phyloP scores from a whole-genome alignment of 2,329 filamentous ascomycete genomes.

The Scedosporium minutisporum region DNA sequence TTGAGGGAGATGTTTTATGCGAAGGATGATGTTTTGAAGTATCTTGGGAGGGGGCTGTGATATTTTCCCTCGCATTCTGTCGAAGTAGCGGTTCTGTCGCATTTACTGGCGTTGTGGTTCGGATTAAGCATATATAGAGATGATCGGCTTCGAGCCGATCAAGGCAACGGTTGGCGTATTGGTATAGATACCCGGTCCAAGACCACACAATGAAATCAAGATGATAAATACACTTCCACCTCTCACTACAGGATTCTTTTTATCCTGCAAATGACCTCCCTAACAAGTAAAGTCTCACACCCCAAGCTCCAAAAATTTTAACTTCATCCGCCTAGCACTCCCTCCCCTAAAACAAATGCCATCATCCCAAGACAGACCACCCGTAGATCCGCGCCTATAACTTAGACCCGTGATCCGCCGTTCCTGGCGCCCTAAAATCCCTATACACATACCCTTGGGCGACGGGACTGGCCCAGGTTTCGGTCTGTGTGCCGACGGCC shows the following conservation, averaged over 20 bases:
- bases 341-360: too few species aligned
- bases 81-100: neutral
- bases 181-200: neutral
- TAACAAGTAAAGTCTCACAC: too few species aligned
- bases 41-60: conserved; percentile 42
- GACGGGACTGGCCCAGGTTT: conserved; percentile 34
- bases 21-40: conserved; percentile 65
- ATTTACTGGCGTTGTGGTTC: neutral
- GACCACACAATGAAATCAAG: neutral
- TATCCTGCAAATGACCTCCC: too few species aligned
- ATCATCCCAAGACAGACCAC: neutral
- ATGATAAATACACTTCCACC: neutral
- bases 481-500: conserved; percentile 31
- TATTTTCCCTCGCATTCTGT: neutral
- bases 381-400: neutral
- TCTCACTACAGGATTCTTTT: neutral
- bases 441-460: conserved; percentile 53
- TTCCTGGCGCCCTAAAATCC: conserved; percentile 38
- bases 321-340: too few species aligned
- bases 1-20: conserved; percentile 65
- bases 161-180: neutral
- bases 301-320: neutral
- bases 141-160: neutral
- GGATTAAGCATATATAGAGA: too few species aligned
- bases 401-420: neutral